These are phyloP conservation scores for Rosa persica DNA, from an alignment of 306 rosid genomes.

Conservation along the genomic window DNA sequence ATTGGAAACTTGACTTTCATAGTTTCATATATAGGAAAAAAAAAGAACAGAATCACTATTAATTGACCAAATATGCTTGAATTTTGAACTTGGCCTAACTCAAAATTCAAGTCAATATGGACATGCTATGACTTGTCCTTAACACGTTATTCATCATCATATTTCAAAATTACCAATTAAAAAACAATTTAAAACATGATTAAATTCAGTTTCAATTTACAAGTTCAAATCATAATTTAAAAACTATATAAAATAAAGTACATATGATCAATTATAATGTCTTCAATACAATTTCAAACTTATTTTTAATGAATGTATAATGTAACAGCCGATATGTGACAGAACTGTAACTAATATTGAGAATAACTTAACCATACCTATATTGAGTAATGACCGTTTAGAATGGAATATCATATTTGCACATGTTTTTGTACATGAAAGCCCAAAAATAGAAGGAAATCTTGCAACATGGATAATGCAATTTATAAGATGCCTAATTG, in stretches of 20 bases:
- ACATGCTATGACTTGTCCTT: constrained; percentile 6
- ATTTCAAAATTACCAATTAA: background rate
- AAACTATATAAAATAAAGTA: background rate
- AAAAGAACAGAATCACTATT: background rate
- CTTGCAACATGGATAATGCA: background rate
- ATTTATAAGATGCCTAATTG: background rate
- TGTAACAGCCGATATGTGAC: background rate
- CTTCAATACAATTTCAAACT: background rate
- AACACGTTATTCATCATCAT: background rate
- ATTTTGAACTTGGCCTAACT: background rate
- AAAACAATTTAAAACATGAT: background rate
- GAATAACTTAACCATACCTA: too few species aligned
- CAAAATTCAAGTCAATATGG: constrained; percentile 1
- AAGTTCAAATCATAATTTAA: background rate
- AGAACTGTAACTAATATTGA: too few species aligned
- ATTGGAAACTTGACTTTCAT: constrained; percentile 1
- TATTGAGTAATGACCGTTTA: background rate
- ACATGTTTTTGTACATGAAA: background rate
- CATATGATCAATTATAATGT: too few species aligned
- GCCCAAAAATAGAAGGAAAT: background rate
- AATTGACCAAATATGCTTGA: background rate
- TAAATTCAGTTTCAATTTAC: background rate
- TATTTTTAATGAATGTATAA: background rate
- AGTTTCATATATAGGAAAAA: background rate
- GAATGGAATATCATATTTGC: background rate